Conservation (phyloP, 1,284 basidiomycete genomes). For the Baeospora myosura region DNA sequence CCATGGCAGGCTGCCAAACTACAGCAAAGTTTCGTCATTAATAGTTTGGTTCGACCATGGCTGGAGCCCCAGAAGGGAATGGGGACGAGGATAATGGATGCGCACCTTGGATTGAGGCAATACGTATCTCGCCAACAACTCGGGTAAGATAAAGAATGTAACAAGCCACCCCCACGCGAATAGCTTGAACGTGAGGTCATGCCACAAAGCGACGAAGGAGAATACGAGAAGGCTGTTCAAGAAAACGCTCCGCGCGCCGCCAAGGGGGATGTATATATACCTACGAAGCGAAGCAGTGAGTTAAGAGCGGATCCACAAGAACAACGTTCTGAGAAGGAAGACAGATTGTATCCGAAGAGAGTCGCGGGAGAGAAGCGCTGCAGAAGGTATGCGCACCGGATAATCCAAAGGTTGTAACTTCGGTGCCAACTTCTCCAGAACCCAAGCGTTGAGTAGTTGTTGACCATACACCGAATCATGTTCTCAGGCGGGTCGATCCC, state of each 20-base stretch:
- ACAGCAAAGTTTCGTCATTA: not conserved
- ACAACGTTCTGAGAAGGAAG: no score
- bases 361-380: not conserved
- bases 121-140: slow-evolving; percentile 58
- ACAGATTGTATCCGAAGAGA: not conserved
- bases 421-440: slow-evolving; percentile 98
- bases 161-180: slow-evolving; percentile 98
- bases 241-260: slow-evolving; percentile 64
- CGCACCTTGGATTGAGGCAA: slow-evolving; percentile 63
- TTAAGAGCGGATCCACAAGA: no score
- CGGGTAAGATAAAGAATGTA: slow-evolving; percentile 86
- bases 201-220: slow-evolving; percentile 99
- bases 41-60: not conserved
- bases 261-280: slow-evolving; percentile 93
- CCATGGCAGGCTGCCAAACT: slow-evolving; percentile 71
- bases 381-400: slow-evolving; percentile 47
- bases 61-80: slow-evolving; percentile 5
- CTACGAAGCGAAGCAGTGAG: slow-evolving; percentile 31
- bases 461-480: slow-evolving; percentile 98
- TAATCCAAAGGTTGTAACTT: slow-evolving; percentile 94
- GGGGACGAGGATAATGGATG: slow-evolving; percentile 7
- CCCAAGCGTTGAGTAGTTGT: slow-evolving; percentile 90
- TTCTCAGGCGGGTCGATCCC: slow-evolving; percentile 95
- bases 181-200: slow-evolving; percentile 84
- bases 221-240: slow-evolving; percentile 80